Percentiles rank a stretch among this genome's conserved stretches.
Evolutionary conservation across 441 rosid genomes (phyloP).

Genomic region (Hura crepitans): DNA sequence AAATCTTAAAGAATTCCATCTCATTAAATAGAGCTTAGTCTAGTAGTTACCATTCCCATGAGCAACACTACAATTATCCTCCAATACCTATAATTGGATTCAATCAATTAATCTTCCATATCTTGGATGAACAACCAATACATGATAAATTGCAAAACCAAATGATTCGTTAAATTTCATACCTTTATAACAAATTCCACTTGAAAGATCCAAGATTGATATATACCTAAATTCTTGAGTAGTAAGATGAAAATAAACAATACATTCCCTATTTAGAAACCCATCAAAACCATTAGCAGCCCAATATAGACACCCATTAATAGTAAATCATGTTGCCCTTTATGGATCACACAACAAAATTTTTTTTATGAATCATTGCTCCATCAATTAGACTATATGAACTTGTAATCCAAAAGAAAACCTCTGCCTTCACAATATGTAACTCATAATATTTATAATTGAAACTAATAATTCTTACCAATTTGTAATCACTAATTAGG

Average conservation of each 20-base stretch:
- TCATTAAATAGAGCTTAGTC: constrained; percentile 9
- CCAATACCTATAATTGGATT: constrained; percentile 29
- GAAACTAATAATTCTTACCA: constrained; percentile 34
- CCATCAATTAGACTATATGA: constrained; percentile 31
- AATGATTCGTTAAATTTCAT: constrained; percentile 24
- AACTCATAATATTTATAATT: not conserved
- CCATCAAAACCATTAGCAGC: constrained; percentile 18
- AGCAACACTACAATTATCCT: not conserved
- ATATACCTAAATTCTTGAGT: constrained; percentile 24
- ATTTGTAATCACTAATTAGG: constrained; percentile 23
- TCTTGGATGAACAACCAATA: constrained; percentile 22
- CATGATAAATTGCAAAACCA: constrained; percentile 31
- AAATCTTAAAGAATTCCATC: not conserved
- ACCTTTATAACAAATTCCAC: constrained; percentile 17
- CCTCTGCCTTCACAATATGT: constrained; percentile 23
- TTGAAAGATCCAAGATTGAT: constrained; percentile 7
- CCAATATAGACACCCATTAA: constrained; percentile 30
- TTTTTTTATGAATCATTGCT: constrained; percentile 14
- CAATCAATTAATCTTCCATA: constrained; percentile 4
- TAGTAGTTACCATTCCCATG: constrained; percentile 9
- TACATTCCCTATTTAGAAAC: not conserved
- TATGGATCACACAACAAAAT: constrained; percentile 17
- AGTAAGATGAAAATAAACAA: constrained; percentile 32
- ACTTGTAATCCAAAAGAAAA: constrained; percentile 26
- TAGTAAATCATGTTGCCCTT: constrained; percentile 22